Conservation (phyloP, 108 stramenopile species). For the Asterionellopsis glacialis region DNA sequence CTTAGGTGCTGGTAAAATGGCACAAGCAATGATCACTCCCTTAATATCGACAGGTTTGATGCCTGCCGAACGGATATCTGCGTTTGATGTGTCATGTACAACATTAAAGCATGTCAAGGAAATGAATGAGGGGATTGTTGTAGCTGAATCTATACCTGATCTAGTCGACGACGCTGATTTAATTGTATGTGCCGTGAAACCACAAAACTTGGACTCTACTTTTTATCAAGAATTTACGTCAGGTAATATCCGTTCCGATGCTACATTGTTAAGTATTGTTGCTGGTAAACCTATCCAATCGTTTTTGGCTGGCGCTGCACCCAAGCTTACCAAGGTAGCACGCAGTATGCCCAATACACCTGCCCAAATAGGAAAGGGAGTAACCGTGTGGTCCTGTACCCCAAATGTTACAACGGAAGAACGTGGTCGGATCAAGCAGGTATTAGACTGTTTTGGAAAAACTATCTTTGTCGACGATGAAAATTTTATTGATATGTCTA, state of each 20-base stretch:
- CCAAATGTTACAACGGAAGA: slow-evolving; percentile 55
- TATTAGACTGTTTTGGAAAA: slow-evolving; percentile 76
- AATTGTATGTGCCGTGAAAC: slow-evolving; percentile 86
- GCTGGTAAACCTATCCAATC: slow-evolving; percentile 51
- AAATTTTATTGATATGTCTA: slow-evolving; percentile 88
- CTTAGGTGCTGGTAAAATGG: slow-evolving; percentile 94
- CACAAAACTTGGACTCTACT: slow-evolving; percentile 84
- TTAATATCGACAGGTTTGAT: slow-evolving; percentile 60
- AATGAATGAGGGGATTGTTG: slow-evolving; percentile 36
- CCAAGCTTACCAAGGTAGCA: slow-evolving; percentile 66
- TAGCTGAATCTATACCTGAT: slow-evolving; percentile 37
- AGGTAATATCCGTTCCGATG: slow-evolving; percentile 21
- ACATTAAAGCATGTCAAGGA: slow-evolving; percentile 35
- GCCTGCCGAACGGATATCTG: slow-evolving; percentile 46
- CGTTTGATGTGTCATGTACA: slow-evolving; percentile 59
- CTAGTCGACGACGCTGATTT: slow-evolving; percentile 58
- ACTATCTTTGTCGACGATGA: slow-evolving; percentile 88
- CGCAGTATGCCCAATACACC: slow-evolving; percentile 96
- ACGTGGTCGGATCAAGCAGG: slow-evolving; percentile 42
- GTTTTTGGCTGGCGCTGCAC: slow-evolving; percentile 29
- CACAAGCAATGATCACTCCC: slow-evolving; percentile 84
- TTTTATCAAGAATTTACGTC: slow-evolving; percentile 25
- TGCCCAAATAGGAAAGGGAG: slow-evolving; percentile 71
- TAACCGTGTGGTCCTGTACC: slow-evolving; percentile 85
- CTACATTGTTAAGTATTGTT: slow-evolving; percentile 45